phyloP scores from a whole-genome alignment of 2,329 filamentous ascomycete genomes.

The Sporothrix humicola region DNA sequence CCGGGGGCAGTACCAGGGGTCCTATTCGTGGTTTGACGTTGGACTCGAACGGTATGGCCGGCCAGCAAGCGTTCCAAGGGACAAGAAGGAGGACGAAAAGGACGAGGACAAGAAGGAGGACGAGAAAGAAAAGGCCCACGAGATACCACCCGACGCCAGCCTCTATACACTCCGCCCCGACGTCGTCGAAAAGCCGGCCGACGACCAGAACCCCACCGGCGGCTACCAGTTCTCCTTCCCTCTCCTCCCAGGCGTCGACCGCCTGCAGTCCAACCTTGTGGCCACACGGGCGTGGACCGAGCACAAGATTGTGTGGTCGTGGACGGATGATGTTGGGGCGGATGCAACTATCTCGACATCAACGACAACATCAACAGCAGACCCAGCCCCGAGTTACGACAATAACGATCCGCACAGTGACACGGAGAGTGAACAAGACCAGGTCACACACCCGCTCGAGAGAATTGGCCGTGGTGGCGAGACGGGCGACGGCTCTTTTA shows the following conservation, averaged over 20 bases:
- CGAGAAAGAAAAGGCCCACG: neutral
- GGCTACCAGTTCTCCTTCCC: slow-evolving; percentile 47
- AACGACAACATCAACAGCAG: neutral
- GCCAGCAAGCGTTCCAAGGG: too few relatives aligned
- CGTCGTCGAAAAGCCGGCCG: neutral
- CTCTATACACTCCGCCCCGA: slow-evolving; percentile 10
- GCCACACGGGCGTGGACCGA: slow-evolving; percentile 46
- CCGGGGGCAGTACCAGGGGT: slow-evolving; percentile 52
- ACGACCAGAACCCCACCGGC: neutral
- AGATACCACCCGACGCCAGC: neutral
- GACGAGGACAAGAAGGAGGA: neutral
- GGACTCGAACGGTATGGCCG: slow-evolving; percentile 63
- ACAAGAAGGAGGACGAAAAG: neutral
- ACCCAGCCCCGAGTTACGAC: too few relatives aligned
- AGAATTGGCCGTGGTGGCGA: slow-evolving; percentile 56
- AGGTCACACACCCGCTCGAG: slow-evolving; percentile 44
- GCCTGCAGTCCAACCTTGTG: slow-evolving; percentile 56
- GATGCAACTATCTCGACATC: neutral
- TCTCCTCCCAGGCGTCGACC: slow-evolving; percentile 46
- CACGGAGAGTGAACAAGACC: slow-evolving; percentile 37
- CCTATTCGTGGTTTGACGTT: slow-evolving; percentile 69
- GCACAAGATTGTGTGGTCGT: slow-evolving; percentile 61
- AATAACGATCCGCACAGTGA: slow-evolving; percentile 30
- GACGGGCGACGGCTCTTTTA: slow-evolving; percentile 61
- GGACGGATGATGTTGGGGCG: slow-evolving; percentile 38